Evolutionary conservation across 2,329 filamentous ascomycete species (phyloP).

Genomic region (Arthrobotrys sphaeroides): DNA sequence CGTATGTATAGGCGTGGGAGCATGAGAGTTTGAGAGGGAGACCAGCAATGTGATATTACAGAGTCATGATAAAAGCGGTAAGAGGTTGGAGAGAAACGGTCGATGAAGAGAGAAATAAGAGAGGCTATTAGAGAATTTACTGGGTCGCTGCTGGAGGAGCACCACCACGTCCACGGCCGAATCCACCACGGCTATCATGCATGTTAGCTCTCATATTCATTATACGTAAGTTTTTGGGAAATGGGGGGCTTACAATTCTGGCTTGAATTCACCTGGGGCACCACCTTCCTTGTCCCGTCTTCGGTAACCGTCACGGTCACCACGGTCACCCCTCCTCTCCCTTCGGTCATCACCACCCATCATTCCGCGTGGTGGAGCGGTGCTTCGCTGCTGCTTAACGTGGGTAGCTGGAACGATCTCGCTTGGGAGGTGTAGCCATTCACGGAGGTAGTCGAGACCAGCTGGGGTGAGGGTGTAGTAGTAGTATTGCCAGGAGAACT

Average conservation of each 20-base stretch:
- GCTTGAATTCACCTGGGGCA: conserved; percentile 90
- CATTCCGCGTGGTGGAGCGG: conserved; percentile 98
- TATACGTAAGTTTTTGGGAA: conserved; percentile 58
- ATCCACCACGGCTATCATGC: conserved; percentile 76
- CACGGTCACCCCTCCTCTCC: conserved; percentile 73
- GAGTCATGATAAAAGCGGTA: conserved; percentile 50
- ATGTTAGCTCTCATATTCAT: conserved; percentile 57
- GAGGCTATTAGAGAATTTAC: conserved; percentile 53
- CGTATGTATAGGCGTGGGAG: conserved; percentile 21
- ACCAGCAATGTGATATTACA: conserved; percentile 48
- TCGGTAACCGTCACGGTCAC: conserved; percentile 88
- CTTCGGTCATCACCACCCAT: conserved; percentile 78
- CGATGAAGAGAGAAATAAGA: conserved; percentile 58
- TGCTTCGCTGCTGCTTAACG: conserved; percentile 99
- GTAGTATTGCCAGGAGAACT: conserved; percentile 99
- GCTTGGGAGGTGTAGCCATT: conserved; percentile 99
- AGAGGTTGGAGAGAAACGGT: conserved; percentile 12
- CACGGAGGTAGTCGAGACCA: conserved; percentile 99
- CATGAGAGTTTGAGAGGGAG: conserved; percentile 13
- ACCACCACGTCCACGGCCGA: conserved; percentile 85
- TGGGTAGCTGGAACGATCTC: conserved; percentile 99
- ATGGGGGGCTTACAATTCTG: conserved; percentile 75
- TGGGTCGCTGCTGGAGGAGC: conserved; percentile 64
- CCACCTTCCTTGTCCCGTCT: conserved; percentile 91
- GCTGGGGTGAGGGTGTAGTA: conserved; percentile 99